These are phyloP conservation scores for Penstemon barbatus DNA, from an alignment of 257 asterid species.

Conservation along the genomic window DNA sequence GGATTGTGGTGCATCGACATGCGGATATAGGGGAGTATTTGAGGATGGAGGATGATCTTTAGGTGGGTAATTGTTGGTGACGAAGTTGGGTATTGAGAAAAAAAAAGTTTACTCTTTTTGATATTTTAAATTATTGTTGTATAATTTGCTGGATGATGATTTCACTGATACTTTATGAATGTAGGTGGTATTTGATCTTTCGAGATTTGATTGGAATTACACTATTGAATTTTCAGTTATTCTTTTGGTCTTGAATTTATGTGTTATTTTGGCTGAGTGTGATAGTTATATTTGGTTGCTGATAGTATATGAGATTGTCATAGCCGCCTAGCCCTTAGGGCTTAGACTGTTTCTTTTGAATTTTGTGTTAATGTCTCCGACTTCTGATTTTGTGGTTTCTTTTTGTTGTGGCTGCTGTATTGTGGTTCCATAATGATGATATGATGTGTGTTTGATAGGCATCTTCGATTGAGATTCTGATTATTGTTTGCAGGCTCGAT, in stretches of 20 bases:
- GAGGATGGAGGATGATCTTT: slow-evolving; percentile 91
- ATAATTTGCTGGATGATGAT: slow-evolving; percentile 17
- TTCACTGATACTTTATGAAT: background rate
- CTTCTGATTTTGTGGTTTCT: background rate
- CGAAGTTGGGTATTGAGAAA: background rate
- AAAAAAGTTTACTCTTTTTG: background rate
- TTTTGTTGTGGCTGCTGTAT: too few species aligned
- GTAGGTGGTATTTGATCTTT: background rate
- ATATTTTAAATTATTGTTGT: background rate
- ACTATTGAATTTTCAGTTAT: slow-evolving; percentile 6
- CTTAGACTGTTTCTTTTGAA: too few species aligned
- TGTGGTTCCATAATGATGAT: background rate
- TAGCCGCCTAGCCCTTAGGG: too few species aligned
- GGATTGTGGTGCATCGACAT: slow-evolving; percentile 76
- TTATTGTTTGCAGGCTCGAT: background rate
- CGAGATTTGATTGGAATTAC: background rate
- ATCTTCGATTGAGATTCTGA: background rate
- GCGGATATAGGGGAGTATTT: slow-evolving; percentile 88
- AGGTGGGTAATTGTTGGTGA: slow-evolving; percentile 4
- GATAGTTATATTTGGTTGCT: background rate
- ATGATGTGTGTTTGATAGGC: background rate
- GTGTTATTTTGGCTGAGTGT: background rate
- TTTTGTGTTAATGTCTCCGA: background rate
- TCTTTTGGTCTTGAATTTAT: background rate
- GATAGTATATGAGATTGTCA: too few species aligned